Conservation (phyloP, 2,329 filamentous ascomycete species). For the Diplodia intermedia region DNA sequence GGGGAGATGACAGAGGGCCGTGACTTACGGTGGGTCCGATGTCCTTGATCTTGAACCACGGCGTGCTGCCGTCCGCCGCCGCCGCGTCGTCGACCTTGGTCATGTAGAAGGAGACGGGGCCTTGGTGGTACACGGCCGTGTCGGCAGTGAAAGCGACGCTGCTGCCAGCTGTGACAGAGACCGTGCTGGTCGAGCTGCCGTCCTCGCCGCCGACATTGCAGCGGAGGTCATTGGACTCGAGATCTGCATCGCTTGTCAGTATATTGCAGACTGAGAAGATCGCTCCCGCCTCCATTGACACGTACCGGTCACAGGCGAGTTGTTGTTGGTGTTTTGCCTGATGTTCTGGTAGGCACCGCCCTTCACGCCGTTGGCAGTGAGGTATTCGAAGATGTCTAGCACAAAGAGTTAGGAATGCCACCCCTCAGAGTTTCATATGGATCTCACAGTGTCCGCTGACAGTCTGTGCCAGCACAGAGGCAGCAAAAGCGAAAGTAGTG, state of each 20-base stretch:
- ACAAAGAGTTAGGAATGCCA: conserved; percentile 19
- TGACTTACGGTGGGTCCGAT: conserved; percentile 41
- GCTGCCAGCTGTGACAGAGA: conserved; percentile 46
- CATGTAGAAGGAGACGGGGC: conserved; percentile 49
- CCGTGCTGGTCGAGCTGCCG: conserved; percentile 42
- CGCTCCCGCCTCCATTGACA: neutral
- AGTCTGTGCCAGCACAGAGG: conserved; percentile 44
- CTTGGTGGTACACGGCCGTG: conserved; percentile 49
- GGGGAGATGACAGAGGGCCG: neutral
- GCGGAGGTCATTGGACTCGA: conserved; percentile 44
- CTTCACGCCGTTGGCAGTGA: conserved; percentile 47
- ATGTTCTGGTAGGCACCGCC: conserved; percentile 47
- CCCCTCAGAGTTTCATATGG: neutral
- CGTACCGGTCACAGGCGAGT: conserved; percentile 45
- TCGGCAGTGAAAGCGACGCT: conserved; percentile 47
- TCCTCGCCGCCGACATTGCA: conserved; percentile 47
- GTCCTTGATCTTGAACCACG: conserved; percentile 51
- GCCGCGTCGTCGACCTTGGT: conserved; percentile 46
- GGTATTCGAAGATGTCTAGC: conserved; percentile 48
- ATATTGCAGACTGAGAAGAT: neutral
- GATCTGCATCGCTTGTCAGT: conserved; percentile 28
- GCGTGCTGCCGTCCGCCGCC: conserved; percentile 46
- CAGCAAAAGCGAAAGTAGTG: conserved; percentile 42
- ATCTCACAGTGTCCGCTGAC: conserved; percentile 47
- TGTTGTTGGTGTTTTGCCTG: conserved; percentile 48